Evolutionary conservation across 163 green algal species (phyloP).

Genomic region (Chlorella variabilis): DNA sequence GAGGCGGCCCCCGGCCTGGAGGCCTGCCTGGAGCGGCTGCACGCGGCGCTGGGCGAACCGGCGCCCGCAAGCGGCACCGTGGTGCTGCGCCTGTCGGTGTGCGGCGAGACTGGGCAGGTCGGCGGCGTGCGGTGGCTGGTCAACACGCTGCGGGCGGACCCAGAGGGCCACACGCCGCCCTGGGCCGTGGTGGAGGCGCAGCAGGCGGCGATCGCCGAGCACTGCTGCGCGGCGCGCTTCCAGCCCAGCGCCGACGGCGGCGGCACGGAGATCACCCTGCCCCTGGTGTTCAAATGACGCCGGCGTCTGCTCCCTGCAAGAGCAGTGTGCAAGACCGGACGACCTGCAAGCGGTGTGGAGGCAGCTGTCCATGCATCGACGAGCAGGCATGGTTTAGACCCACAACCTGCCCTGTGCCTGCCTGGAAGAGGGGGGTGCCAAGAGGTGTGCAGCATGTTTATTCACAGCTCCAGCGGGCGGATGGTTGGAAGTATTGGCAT

Average conservation of each 20-base stretch:
- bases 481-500: no score
- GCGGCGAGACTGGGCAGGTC: not conserved
- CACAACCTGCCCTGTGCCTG: no score
- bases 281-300: not conserved
- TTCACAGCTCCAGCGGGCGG: no score
- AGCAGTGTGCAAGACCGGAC: not conserved
- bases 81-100: not conserved
- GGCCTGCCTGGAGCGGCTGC: not conserved
- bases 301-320: not conserved
- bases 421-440: no score
- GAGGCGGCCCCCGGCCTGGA: not conserved
- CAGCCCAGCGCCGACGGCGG: not conserved
- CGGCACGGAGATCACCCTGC: not conserved
- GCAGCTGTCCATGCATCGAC: no score
- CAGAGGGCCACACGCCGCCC: not conserved
- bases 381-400: no score
- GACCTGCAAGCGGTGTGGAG: no score
- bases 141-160: constrained; percentile 13
- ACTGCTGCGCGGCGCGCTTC: not conserved
- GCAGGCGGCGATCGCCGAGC: not conserved
- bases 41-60: not conserved
- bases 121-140: not conserved
- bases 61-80: not conserved
- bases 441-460: no score
- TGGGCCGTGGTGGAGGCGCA: not conserved